Base-by-base conservation (phyloP, 257 asterid genomes). In the Solanum paucissectum region DNA sequence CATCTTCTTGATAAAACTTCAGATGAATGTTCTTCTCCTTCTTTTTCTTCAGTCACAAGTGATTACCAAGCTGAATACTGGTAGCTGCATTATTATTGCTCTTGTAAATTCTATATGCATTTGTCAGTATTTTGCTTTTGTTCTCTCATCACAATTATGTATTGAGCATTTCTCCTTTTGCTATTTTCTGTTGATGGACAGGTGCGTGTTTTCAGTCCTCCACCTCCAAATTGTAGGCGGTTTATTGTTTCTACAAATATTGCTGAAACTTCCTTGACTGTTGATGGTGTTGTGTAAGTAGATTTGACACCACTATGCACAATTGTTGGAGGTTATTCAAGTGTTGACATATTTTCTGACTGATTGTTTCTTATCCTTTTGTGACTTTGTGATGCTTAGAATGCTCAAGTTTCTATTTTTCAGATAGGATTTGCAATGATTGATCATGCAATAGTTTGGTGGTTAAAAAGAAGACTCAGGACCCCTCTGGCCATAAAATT, bases 251-350 rank as follows among this genome's bases (percentile, higher is more conserved):
- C 99, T 88, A 97, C 99, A 77, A 97, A 97, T 91, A 95, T 97
- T 89, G 98, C 98, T n/a, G 99, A 97, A 91, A 97, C 98, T 49
- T 97, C 99, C 84, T 92, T 95, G 95, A 97, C 99, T 33, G 98
- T 97, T 86, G 98, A 97, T 89, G 99, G 99, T 92, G 99, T 97
- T 29, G 99, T 95, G 98, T 97, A 94, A 94, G 98, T 38, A 73
- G 44, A 55, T 14, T 23, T 83, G 58, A 40, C 44, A 82, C 75
- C 38, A 27, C 38, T 79, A 14, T 79, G 84, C 85, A 81, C 18
- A 23, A 77, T 29, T 29, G 23, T 81, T 79, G 66, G 64, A 79
- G 85, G 25, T 27, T 79, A 79, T 79, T 27, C 58, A 77, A 76
- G 84, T 42, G 66, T 42, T 79, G 32, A 27, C 16, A 79, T 46